Base-by-base conservation (phyloP, 139 green algal genomes). In the Chlamydomonas urium region DNA sequence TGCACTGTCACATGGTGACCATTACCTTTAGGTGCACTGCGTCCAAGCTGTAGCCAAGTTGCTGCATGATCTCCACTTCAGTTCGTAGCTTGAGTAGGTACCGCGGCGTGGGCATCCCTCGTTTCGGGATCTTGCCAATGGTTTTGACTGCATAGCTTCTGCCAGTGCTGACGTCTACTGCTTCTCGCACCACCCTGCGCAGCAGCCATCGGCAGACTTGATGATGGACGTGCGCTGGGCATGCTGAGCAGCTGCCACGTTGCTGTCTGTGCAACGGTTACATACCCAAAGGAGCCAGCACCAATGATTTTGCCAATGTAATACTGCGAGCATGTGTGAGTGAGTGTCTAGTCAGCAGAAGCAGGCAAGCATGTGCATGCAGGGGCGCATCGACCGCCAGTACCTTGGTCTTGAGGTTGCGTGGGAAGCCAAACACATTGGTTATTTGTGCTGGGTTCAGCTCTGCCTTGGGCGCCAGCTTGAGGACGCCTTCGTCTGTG, bases 71-170 rank as follows among this genome's bases (percentile, higher is more conserved):
- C 65, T 97, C 92, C 48, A 97, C 89, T 74, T 97, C 93, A 0
- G 87, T 90, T 42, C 94, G 88, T 23, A 97, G 82, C 83, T 97
- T 97, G 6, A 96, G 81, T 38, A 97, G 85, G 77, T 97, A 96
- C 8, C 93, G 26, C 4, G 66, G 66, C 23, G 66, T 73, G 28
- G 66, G 21, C 28, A 45, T 29, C 4, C 66, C 66, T 10, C 66
- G 28, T 26, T 73, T 73, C 5, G 63, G 63, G 24, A 38, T 34
- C 38, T 97, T 97, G 38, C 82, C 77, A 31, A 97, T 87, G 21
- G 86, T 92, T 68, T 97, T 97, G 31, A 95, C 88, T 0, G 93
- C 93, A 69, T 87, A 90, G 14, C 77, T 61, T 3, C 69, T 37
- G 1, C 82, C 81, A 0, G 80, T 83, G 0, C 45, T 24, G 8